Evolutionary conservation across 2,329 filamentous ascomycete genomes (phyloP), one percentile per base, ranked within the genome.

Genomic region (Cladophialophora psammophila): DNA sequence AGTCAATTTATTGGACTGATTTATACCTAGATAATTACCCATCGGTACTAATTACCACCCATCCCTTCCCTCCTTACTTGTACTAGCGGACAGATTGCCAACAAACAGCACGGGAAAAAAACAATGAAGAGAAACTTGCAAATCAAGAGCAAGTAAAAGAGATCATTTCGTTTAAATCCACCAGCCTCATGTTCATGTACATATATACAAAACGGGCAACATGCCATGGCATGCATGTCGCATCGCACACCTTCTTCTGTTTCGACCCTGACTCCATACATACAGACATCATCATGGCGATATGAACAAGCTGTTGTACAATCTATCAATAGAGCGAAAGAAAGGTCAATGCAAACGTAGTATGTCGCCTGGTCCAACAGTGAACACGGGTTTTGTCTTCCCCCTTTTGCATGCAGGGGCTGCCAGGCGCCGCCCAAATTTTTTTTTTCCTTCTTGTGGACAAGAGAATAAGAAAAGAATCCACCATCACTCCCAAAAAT

Each of bases 301-400:
- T 60, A 60, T 60, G 40, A 50, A 50, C 57, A 60, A 60, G 40
- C 57, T 60, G 57, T 60, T 61, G 59, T 61, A 61, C 59, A 61
- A 31, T 61, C 59, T 61, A 61, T 61, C 48, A 5, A 36, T 40
- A 35, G 7, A 35, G 7, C 12, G 26, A 13, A 50, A 26, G 26
- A 42, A 10, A 36, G 57, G 45, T 26, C 31, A 34, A 34, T 34
- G 32, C 36, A 35, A 40, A n/a, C 36, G 57, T 40, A 45, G 26
- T 50, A 40, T 50, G 57, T 50, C 45, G 45, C 45, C 45, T 50
- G 45, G 45, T 50, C 45, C 45, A 50, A 50, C 45, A 50, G 18
- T 50, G 26, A 26, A 26, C 26, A 26, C 26, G 26, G 3, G 26
- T 50, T 50, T 50, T 50, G 45, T 42, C 18, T 42, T 42, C 45